These are phyloP conservation scores for Butyriboletus loyo DNA, from an alignment of 768 basidiomycete species.

Conservation along the genomic window DNA sequence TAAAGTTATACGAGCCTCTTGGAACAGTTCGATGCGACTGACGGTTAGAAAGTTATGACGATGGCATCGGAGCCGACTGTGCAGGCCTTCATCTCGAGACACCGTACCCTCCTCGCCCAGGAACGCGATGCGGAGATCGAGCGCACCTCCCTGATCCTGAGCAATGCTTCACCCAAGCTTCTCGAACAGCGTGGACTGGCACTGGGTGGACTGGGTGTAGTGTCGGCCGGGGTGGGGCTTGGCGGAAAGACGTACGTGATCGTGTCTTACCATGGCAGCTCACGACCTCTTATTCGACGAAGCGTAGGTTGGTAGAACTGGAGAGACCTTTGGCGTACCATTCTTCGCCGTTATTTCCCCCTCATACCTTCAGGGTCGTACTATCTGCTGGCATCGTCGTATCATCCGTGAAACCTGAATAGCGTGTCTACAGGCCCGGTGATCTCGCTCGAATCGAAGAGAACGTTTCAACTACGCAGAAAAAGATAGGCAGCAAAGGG, in stretches of 20 bases:
- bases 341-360: constrained; percentile 65
- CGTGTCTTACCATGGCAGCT: not conserved
- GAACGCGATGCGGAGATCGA: constrained; percentile 88
- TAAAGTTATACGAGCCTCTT: not conserved
- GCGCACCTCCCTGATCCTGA: constrained; percentile 71
- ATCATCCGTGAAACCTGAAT: constrained; percentile 6
- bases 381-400: not conserved
- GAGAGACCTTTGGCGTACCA: constrained; percentile 83
- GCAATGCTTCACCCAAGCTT: constrained; percentile 78
- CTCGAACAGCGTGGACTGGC: constrained; percentile 89
- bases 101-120: constrained; percentile 58
- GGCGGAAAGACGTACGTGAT: constrained; percentile 82
- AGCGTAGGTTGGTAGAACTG: constrained; percentile 78
- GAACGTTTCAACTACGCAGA: constrained; percentile 46
- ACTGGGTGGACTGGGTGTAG: constrained; percentile 67
- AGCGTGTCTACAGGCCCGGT: constrained; percentile 56
- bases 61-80: constrained; percentile 33
- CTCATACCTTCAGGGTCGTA: constrained; percentile 77
- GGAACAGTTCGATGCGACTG: no score
- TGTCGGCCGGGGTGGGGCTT: constrained; percentile 75
- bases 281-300: constrained; percentile 24
- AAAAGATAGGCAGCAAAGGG: constrained; percentile 44
- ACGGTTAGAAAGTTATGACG: not conserved
- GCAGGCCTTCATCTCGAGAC: constrained; percentile 61
- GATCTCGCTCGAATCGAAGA: constrained; percentile 87